phyloP scores from a whole-genome alignment of 2,329 filamentous ascomycete genomes.

The Alternaria viburni region DNA sequence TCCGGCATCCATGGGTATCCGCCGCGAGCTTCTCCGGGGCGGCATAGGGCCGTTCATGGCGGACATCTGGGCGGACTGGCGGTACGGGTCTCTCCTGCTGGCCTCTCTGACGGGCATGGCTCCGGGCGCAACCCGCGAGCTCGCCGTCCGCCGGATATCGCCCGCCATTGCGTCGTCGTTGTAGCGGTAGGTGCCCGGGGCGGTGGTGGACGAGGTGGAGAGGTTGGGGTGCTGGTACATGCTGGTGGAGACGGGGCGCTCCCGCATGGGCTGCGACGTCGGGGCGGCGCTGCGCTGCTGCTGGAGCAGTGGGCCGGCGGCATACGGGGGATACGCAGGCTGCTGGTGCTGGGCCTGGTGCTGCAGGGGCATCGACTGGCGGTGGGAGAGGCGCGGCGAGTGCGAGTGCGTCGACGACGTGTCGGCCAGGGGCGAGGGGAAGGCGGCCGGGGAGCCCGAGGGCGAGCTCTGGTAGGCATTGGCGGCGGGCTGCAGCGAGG shows the following conservation, averaged over 20 bases:
- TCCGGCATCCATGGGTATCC: conserved; percentile 63
- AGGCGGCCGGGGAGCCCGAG: conserved; percentile 32
- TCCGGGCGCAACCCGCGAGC: conserved; percentile 67
- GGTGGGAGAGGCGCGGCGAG: conserved; percentile 48
- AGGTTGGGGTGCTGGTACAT: conserved; percentile 58
- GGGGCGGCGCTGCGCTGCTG: conserved; percentile 36
- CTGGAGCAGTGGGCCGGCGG: conserved; percentile 31
- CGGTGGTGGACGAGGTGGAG: conserved; percentile 53
- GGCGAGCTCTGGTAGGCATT: conserved; percentile 45
- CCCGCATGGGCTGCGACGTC: conserved; percentile 36
- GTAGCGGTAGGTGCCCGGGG: conserved; percentile 54
- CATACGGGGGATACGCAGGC: conserved; percentile 39
- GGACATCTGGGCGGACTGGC: conserved; percentile 61
- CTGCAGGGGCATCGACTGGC: conserved; percentile 53
- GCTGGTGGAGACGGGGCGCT: conserved; percentile 53
- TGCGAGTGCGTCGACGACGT: conserved; percentile 35
- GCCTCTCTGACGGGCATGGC: conserved; percentile 70
- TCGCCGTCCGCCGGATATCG: conserved; percentile 60
- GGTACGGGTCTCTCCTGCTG: conserved; percentile 73
- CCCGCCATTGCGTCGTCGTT: conserved; percentile 51
- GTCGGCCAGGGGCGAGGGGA: conserved; percentile 32
- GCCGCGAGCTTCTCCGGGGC: conserved; percentile 77
- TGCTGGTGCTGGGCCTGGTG: conserved; percentile 50
- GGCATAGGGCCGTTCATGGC: conserved; percentile 69
- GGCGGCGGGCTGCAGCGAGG: conserved; percentile 51